Conservation (phyloP, 768 basidiomycete genomes). For the Boletus vinaceobasis region DNA sequence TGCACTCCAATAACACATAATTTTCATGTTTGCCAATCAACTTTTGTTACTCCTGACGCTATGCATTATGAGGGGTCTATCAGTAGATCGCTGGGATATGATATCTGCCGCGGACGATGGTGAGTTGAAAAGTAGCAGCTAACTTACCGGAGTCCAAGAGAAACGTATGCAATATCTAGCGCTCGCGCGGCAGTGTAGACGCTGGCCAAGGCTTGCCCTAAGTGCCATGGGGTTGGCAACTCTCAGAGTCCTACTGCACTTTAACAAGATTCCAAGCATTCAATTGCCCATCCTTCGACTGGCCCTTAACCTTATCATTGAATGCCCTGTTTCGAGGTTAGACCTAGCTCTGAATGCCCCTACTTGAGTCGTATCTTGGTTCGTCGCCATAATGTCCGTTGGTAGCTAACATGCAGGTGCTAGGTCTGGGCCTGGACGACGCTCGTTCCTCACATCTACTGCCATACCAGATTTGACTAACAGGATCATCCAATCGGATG, state of each 20-base stretch:
- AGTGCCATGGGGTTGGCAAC: background rate
- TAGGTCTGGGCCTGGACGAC: background rate
- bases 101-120: too few relatives aligned
- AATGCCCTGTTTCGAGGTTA: background rate
- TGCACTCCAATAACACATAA: too few relatives aligned
- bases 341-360: background rate
- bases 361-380: background rate
- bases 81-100: too few relatives aligned
- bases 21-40: too few relatives aligned
- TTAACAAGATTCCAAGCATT: background rate
- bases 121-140: too few relatives aligned
- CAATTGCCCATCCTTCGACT: background rate
- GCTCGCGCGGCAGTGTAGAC: background rate
- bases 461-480: background rate
- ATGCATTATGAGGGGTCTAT: too few relatives aligned
- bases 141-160: too few relatives aligned
- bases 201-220: background rate
- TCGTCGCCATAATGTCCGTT: background rate
- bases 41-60: too few relatives aligned
- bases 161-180: background rate
- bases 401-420: background rate
- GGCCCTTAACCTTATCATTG: background rate
- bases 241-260: background rate
- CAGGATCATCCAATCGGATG: background rate
- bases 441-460: background rate